Conservation (phyloP, 805 yeast genomes). For the Wickerhamiella nectarea region DNA sequence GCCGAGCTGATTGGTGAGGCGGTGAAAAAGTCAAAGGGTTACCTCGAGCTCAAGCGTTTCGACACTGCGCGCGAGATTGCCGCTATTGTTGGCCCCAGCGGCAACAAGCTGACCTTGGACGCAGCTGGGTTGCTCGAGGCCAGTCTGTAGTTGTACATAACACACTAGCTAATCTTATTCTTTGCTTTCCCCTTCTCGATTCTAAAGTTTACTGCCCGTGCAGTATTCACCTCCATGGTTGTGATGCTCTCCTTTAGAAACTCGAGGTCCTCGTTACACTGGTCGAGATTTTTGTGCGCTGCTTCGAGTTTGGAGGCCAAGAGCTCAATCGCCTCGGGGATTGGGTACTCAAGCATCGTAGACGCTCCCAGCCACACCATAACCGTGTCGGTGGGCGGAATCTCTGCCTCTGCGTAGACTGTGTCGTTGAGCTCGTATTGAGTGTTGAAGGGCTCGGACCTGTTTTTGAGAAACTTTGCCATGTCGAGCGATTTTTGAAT, state of each 20-base stretch:
- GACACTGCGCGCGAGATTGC: constrained; percentile 98
- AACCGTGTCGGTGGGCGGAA: constrained; percentile 53
- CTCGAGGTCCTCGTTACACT: constrained; percentile 73
- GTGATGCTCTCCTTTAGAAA: constrained; percentile 80
- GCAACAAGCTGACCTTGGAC: constrained; percentile 83
- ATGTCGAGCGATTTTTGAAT: constrained; percentile 71
- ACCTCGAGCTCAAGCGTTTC: constrained; percentile 89
- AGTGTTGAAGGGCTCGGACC: constrained; percentile 43
- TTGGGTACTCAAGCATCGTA: constrained; percentile 88
- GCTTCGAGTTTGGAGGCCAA: constrained; percentile 46
- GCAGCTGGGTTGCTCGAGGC: constrained; percentile 62
- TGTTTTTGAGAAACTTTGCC: constrained; percentile 44
- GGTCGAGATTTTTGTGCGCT: constrained; percentile 44
- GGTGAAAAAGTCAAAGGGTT: constrained; percentile 88
- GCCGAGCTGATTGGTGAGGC: constrained; percentile 99
- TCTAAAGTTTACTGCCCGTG: constrained; percentile 40
- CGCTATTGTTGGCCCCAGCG: constrained; percentile 64
- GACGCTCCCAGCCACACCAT: constrained; percentile 97
- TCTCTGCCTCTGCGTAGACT: constrained; percentile 66
- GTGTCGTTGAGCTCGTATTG: constrained; percentile 91
- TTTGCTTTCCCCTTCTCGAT: constrained; percentile 23
- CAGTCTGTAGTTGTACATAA: neutral
- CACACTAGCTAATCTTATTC: neutral
- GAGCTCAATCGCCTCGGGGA: constrained; percentile 71
- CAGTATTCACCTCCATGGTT: constrained; percentile 95